These are phyloP conservation scores for Thalassiosira hispida DNA, from an alignment of 352 stramenopile genomes.

Conservation along the genomic window DNA sequence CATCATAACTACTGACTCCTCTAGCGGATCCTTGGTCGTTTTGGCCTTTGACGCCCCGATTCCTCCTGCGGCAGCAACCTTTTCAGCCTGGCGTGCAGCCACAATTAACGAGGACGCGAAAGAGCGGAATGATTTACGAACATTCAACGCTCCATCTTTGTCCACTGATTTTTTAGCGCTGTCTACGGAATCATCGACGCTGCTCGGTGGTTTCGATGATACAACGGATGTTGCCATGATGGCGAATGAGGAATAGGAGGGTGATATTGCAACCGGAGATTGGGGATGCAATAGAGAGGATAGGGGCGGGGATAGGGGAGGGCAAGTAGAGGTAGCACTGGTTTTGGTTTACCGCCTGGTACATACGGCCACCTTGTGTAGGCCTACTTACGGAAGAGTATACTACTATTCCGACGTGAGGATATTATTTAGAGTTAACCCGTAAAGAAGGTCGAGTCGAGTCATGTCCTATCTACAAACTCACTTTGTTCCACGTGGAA, in stretches of 20 bases:
- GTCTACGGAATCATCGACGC: background rate
- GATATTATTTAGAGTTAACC: no score
- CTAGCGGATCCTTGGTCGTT: background rate
- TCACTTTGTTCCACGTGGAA: slow-evolving; percentile 1
- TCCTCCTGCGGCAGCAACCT: background rate
- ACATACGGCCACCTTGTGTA: no score
- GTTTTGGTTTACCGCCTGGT: no score
- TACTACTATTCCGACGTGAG: no score
- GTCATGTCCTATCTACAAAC: no score
- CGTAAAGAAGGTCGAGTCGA: no score
- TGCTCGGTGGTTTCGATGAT: slow-evolving; percentile 3
- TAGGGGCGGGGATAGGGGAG: no score
- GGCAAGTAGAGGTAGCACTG: no score
- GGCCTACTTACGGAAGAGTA: no score
- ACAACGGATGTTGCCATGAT: background rate
- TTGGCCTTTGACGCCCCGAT: background rate
- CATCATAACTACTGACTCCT: slow-evolving; percentile 10
- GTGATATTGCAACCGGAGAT: no score
- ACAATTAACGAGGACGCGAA: slow-evolving; percentile 27
- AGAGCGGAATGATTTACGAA: slow-evolving; percentile 14
- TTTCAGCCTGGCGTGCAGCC: slow-evolving; percentile 22
- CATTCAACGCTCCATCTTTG: slow-evolving; percentile 4
- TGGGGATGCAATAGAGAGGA: no score
- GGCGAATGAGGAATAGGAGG: no score
- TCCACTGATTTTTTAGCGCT: background rate